Evolutionary conservation across 129 eudicot genomes (phyloP), one percentile per base, ranked within the genome.

Genomic region (Rutidosis leptorrhynchoides): DNA sequence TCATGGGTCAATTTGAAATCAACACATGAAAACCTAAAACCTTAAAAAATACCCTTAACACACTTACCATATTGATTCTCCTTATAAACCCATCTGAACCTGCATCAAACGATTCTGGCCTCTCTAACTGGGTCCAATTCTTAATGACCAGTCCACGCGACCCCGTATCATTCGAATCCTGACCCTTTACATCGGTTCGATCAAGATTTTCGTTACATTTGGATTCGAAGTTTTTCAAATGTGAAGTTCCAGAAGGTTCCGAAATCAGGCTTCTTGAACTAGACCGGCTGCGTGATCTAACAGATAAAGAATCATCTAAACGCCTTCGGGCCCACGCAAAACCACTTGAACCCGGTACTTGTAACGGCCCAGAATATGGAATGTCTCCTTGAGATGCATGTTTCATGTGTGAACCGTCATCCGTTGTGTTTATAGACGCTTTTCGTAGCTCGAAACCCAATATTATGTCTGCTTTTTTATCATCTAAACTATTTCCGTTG

Each of bases 241-340:
- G 83, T 52, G 72, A 24, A n/a, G 83, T 52, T 16, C 71, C 81
- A 5, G 89, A 84, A 77, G 95, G 76, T 80, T 92, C 98, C 35
- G 86, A 78, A 35, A 83, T 67, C 21, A 82, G 69, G 71, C 94
- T 86, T 86, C 86, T 82, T 29, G 98, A 92, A 72, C 96, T 92
- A 48, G 98, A 88, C 79, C 95, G 82, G 75, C 96, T 85, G 29
- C 84, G 79, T 68, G 98, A 85, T 63, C 95, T 83, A n/a, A 82
- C 59, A 8, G 83, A 79, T 61, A 75, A 68, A 43, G 85, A 79
- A 78, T 88, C 95, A 67, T 83, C 90, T 46, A 79, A 68, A 67
- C 91, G 87, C 43, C 84, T 82, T 67, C 81, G 77, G 25, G 96
- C 98, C 98, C 98, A 92, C 20, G 98, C 98, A 62, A 92, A 92